These are phyloP conservation scores for Ploettnerulaceae sp. DNA, from an alignment of 2,329 filamentous ascomycete genomes.

Conservation along the genomic window DNA sequence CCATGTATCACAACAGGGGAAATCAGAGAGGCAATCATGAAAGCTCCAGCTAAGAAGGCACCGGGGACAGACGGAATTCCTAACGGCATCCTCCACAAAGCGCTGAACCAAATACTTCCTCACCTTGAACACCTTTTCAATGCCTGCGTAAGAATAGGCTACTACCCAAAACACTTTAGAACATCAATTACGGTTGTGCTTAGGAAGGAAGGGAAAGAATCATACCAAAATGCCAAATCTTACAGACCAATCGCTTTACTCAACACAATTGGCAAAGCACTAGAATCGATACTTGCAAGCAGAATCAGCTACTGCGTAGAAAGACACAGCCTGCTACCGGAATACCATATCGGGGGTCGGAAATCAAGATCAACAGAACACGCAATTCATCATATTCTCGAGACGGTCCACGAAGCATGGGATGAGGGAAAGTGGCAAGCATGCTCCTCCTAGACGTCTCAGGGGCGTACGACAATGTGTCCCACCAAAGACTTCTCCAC, in stretches of 20 bases:
- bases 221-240: conserved; percentile 11
- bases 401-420: conserved; percentile 29
- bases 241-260: conserved; percentile 15
- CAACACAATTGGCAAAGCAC: conserved; percentile 15
- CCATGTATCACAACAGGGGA: conserved; percentile 18
- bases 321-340: conserved; percentile 12
- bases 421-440: conserved; percentile 26
- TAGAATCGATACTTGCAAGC: conserved; percentile 9
- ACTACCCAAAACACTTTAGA: conserved; percentile 15
- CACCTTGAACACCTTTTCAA: conserved; percentile 19
- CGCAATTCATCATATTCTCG: conserved; percentile 29
- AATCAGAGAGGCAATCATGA: conserved; percentile 11
- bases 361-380: conserved; percentile 27
- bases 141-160: conserved; percentile 12
- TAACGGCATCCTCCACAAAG: conserved; percentile 14
- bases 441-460: conserved; percentile 34
- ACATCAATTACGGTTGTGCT: conserved; percentile 16
- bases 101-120: conserved; percentile 9
- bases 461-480: conserved; percentile 32
- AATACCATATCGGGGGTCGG: conserved; percentile 31
- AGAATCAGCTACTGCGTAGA: conserved; percentile 11
- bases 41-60: conserved; percentile 17
- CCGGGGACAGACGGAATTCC: conserved; percentile 19
- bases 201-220: conserved; percentile 15
- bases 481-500: conserved; percentile 25